Conservation (phyloP, 345 rosid genomes). For the Acer saccharum region DNA sequence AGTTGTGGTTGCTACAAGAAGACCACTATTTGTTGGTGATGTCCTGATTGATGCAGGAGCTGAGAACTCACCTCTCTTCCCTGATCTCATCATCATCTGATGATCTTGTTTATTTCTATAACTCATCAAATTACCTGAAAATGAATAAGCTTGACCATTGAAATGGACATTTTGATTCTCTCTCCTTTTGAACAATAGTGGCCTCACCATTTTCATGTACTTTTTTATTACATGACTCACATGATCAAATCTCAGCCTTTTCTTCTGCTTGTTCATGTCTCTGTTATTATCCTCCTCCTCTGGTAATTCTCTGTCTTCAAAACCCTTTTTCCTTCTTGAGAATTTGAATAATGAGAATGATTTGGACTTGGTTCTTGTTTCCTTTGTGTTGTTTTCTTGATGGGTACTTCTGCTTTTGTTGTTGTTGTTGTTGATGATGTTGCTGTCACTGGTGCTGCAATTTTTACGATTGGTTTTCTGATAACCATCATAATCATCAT, state of each 20-base stretch:
- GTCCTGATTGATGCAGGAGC: slow-evolving; percentile 93
- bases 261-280: slow-evolving; percentile 42
- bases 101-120: slow-evolving; percentile 37
- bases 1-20: slow-evolving; percentile 48
- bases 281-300: slow-evolving; percentile 29
- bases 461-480: slow-evolving; percentile 11
- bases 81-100: slow-evolving; percentile 2
- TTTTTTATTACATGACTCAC: slow-evolving; percentile 56
- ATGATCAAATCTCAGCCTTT: slow-evolving; percentile 52
- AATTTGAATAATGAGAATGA: slow-evolving; percentile 76
- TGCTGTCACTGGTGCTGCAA: slow-evolving; percentile 6
- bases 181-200: slow-evolving; percentile 50
- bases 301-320: slow-evolving; percentile 36
- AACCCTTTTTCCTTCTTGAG: slow-evolving; percentile 53
- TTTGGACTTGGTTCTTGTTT: slow-evolving; percentile 46
- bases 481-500: not conserved
- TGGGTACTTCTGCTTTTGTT: slow-evolving; percentile 2
- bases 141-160: slow-evolving; percentile 49
- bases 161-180: slow-evolving; percentile 33
- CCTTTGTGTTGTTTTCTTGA: slow-evolving; percentile 14
- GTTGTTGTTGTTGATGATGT: slow-evolving; percentile 5
- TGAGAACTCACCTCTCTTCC: slow-evolving; percentile 60
- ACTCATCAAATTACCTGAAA: slow-evolving; percentile 50
- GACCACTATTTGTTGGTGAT: slow-evolving; percentile 86
- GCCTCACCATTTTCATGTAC: slow-evolving; percentile 59